A percentile compares a stretch with the other conserved stretches of the same genome.
phyloP scores from a whole-genome alignment of 2,329 filamentous ascomycete species.

The Alternaria tenuissima region DNA sequence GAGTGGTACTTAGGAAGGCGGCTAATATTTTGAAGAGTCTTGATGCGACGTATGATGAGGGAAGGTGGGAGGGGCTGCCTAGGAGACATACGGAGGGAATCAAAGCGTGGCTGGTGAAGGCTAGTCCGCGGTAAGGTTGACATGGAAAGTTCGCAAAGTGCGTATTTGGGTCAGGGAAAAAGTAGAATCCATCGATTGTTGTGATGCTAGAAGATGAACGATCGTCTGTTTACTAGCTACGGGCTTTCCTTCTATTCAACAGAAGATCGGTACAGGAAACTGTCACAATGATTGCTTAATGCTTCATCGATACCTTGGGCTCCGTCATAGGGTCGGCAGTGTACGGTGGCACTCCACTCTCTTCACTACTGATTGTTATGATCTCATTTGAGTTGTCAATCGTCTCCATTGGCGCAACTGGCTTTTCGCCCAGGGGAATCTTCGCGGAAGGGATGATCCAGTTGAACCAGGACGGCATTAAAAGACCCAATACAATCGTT shows the following conservation, averaged over 20 bases:
- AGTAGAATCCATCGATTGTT: too few relatives aligned
- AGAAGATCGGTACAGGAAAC: too few relatives aligned
- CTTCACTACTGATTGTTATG: not conserved
- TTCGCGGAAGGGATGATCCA: conserved; percentile 4
- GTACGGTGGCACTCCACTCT: not conserved
- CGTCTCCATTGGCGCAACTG: conserved; percentile 9
- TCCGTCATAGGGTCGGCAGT: too few relatives aligned
- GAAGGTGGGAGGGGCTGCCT: conserved; percentile 31
- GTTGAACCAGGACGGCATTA: not conserved
- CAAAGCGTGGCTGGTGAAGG: conserved; percentile 31
- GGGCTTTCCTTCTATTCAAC: too few relatives aligned
- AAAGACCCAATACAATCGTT: conserved; percentile 2
- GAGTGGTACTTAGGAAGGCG: conserved; percentile 33
- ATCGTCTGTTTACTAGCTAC: not conserved
- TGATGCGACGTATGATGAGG: conserved; percentile 36
- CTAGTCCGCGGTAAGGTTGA: conserved; percentile 17
- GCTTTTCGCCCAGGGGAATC: conserved; percentile 6
- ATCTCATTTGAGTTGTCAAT: conserved; percentile 10
- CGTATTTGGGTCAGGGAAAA: too few relatives aligned
- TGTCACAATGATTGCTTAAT: too few relatives aligned
- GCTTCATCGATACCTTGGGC: too few relatives aligned
- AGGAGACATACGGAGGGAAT: conserved; percentile 23
- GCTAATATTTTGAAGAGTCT: conserved; percentile 30
- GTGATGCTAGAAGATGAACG: not conserved
- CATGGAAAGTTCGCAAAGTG: too few relatives aligned